Evolutionary conservation across 345 rosid genomes (phyloP).

Genomic region (Clarkia xantiana): DNA sequence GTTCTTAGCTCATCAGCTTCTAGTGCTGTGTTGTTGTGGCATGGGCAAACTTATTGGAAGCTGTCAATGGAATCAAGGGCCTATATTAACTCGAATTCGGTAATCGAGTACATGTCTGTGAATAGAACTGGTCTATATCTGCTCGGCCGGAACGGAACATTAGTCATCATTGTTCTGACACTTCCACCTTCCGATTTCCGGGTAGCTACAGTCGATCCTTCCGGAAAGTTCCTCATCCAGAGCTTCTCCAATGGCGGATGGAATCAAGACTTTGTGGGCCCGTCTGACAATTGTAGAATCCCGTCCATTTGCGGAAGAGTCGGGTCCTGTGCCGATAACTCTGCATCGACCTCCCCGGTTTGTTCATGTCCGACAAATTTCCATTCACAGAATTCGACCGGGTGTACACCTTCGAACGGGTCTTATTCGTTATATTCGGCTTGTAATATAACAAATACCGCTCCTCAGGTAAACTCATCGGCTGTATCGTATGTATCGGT

Average conservation of each 20-base stretch:
- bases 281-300: constrained; percentile 41
- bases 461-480: constrained; percentile 18
- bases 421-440: constrained; percentile 34
- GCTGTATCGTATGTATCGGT: constrained; percentile 29
- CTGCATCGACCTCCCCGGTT: constrained; percentile 14
- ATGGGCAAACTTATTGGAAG: constrained; percentile 54
- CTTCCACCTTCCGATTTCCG: constrained; percentile 37
- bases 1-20: constrained; percentile 22
- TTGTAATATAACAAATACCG: constrained; percentile 32
- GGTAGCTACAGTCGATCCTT: constrained; percentile 38
- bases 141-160: constrained; percentile 45
- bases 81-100: constrained; percentile 21
- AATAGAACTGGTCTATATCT: constrained; percentile 49
- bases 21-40: constrained; percentile 42
- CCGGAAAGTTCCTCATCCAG: constrained; percentile 38
- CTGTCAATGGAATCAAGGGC: constrained; percentile 48
- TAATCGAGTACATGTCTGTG: constrained; percentile 39
- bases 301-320: constrained; percentile 48
- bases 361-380: constrained; percentile 68
- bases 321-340: constrained; percentile 34
- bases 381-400: constrained; percentile 13
- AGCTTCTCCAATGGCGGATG: constrained; percentile 26
- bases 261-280: constrained; percentile 43
- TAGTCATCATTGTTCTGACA: constrained; percentile 24
- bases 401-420: constrained; percentile 39